A percentile compares a stretch with the other conserved stretches of the same genome.
Evolutionary conservation across 306 rosid genomes (phyloP).

Genomic region (Begonia fuchsioides): DNA sequence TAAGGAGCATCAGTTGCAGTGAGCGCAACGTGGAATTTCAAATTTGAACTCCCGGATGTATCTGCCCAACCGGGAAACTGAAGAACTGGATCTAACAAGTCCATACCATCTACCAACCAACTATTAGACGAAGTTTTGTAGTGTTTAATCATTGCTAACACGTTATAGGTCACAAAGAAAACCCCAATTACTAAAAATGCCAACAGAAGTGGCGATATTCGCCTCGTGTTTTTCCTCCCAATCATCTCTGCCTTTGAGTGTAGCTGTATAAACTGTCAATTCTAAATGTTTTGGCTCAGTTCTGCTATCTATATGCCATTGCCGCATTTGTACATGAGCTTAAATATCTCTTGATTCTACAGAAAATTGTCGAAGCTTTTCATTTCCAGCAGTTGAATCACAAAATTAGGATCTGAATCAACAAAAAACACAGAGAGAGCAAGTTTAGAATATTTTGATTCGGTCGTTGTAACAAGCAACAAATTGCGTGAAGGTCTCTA

Average conservation of each 20-base stretch:
- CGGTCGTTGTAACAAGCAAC: too few relatives aligned
- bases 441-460: too few relatives aligned
- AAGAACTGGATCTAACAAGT: constrained; percentile 13
- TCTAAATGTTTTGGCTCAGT: too few relatives aligned
- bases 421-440: too few relatives aligned
- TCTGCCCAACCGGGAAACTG: constrained; percentile 10
- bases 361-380: neutral
- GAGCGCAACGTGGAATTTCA: constrained; percentile 59
- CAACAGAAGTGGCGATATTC: constrained; percentile 40
- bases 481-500: too few relatives aligned
- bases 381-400: too few relatives aligned
- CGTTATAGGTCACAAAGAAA: constrained; percentile 54
- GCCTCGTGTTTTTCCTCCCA: constrained; percentile 53
- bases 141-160: constrained; percentile 36
- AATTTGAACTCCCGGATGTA: constrained; percentile 10
- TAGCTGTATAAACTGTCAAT: too few relatives aligned
- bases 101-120: constrained; percentile 23
- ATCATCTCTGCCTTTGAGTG: constrained; percentile 21
- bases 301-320: too few relatives aligned
- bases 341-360: neutral
- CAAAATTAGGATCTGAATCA: too few relatives aligned
- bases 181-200: constrained; percentile 57
- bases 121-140: constrained; percentile 26
- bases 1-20: constrained; percentile 89
- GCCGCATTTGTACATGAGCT: too few relatives aligned